Percentiles rank a stretch among this genome's conserved stretches.
phyloP scores from a whole-genome alignment of 441 rosid genomes.

The Jatropha podagrica region DNA sequence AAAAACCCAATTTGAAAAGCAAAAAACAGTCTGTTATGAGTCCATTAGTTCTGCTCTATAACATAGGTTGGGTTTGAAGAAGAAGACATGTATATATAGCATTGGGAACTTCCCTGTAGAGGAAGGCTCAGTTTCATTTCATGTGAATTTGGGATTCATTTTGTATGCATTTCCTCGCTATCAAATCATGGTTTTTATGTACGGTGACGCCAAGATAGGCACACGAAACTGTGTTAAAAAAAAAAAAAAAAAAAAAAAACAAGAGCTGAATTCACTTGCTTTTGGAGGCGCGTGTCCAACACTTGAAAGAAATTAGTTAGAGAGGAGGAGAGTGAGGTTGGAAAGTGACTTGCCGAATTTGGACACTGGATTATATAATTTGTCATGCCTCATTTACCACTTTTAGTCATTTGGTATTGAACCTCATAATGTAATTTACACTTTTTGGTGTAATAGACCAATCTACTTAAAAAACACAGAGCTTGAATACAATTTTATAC shows the following conservation, averaged over 20 bases:
- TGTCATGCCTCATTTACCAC: not conserved
- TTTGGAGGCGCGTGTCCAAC: conserved; percentile 11
- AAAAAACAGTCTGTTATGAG: not conserved
- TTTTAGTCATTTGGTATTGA: not conserved
- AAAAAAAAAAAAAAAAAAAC: not conserved
- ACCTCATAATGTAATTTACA: no score
- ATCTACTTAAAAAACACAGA: no score
- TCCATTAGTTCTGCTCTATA: conserved; percentile 24
- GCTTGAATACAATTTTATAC: no score
- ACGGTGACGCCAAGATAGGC: conserved; percentile 33
- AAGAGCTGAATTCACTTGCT: not conserved
- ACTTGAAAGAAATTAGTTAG: not conserved
- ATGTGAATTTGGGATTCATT: conserved; percentile 57
- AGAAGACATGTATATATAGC: conserved; percentile 47
- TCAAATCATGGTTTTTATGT: conserved; percentile 18
- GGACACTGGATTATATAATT: not conserved
- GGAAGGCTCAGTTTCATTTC: conserved; percentile 31
- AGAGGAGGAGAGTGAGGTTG: not conserved
- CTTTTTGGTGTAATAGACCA: no score
- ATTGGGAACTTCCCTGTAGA: conserved; percentile 5
- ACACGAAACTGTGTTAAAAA: conserved; percentile 24
- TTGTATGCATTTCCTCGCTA: conserved; percentile 44
- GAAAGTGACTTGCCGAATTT: not conserved
- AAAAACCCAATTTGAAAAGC: not conserved
- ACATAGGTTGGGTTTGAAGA: conserved; percentile 35